Evolutionary conservation across 2,329 filamentous ascomycete species (phyloP).

Genomic region (Trichoderma asperellum): DNA sequence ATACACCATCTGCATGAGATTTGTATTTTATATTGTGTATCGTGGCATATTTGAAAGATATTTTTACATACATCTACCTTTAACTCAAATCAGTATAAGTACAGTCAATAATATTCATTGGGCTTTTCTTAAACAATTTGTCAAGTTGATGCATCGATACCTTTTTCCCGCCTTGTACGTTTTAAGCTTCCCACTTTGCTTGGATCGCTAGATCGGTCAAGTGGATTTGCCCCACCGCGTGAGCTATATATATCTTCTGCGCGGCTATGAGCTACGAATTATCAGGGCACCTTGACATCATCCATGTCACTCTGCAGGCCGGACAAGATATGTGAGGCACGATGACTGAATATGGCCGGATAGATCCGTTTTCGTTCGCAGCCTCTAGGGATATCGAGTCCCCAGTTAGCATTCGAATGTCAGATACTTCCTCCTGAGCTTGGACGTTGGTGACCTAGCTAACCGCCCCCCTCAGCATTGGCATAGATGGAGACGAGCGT

Average conservation of each 20-base stretch:
- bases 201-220: background rate
- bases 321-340: background rate
- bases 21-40: no score
- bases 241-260: background rate
- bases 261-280: background rate
- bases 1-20: background rate
- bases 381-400: slow-evolving; percentile 83
- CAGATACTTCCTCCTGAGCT: slow-evolving; percentile 33
- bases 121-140: no score
- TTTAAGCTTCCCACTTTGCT: background rate
- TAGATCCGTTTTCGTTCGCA: slow-evolving; percentile 97
- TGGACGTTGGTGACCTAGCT: slow-evolving; percentile 9
- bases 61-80: no score
- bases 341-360: slow-evolving; percentile 54
- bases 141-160: background rate
- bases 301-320: background rate
- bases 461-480: slow-evolving; percentile 47
- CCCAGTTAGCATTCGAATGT: slow-evolving; percentile 70
- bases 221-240: background rate
- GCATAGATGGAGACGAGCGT: slow-evolving; percentile 52
- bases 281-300: slow-evolving; percentile 5
- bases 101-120: background rate
- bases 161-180: background rate
- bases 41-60: no score
- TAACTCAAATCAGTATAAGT: background rate